phyloP scores from a whole-genome alignment of 106 monocot species.

The Hemerocallis citrina region DNA sequence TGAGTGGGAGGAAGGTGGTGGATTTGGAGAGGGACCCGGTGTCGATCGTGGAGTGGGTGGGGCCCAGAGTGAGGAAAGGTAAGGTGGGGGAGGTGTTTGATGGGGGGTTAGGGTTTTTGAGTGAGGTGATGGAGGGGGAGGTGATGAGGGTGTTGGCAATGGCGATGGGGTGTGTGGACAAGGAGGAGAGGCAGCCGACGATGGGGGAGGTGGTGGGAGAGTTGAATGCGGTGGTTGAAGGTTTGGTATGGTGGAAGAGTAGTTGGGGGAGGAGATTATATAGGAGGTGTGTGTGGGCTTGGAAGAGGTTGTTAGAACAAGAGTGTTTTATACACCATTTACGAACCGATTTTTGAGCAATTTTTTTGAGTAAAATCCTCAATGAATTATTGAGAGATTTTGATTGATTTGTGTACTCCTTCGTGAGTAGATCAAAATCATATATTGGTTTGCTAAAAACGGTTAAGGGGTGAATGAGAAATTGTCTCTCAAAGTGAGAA shows the following conservation, averaged over 20 bases:
- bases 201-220: constrained; percentile 60
- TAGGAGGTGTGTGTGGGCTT: constrained; percentile 8
- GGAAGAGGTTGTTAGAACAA: constrained; percentile 30
- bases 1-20: constrained; percentile 51
- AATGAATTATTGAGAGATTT: too few species aligned
- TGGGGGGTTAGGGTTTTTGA: constrained; percentile 16
- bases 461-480: too few species aligned
- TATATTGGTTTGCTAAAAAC: too few species aligned
- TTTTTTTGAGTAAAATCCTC: too few species aligned
- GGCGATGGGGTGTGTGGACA: constrained; percentile 44
- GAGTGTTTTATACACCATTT: too few species aligned
- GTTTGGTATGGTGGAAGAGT: background rate
- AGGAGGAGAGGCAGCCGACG: constrained; percentile 32
- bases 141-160: constrained; percentile 27
- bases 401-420: too few species aligned
- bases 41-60: constrained; percentile 52
- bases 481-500: too few species aligned
- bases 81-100: constrained; percentile 26
- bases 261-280: background rate
- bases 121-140: constrained; percentile 8
- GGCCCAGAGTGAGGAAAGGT: constrained; percentile 25
- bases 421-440: too few species aligned
- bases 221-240: constrained; percentile 22
- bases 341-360: too few species aligned
- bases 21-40: constrained; percentile 34